Evolutionary conservation across 202 grass and related monocot genomes (phyloP).

Genomic region (Musa balbisiana): DNA sequence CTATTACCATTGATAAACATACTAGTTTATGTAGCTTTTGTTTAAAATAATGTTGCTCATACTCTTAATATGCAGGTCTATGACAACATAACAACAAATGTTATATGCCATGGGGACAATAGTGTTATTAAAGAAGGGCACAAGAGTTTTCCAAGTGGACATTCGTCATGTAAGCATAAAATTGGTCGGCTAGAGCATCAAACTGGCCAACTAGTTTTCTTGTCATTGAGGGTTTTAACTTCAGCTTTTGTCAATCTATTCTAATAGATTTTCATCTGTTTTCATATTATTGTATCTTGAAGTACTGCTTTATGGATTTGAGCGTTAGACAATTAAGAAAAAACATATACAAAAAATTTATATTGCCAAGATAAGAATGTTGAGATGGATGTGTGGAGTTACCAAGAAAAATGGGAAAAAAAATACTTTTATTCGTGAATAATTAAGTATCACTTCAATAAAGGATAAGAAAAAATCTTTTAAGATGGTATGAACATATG

Average conservation of each 20-base stretch:
- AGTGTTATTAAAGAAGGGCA: constrained; percentile 83
- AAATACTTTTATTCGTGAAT: too few species aligned
- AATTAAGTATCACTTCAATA: too few species aligned
- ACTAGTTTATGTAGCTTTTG: neutral
- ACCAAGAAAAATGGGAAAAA: too few species aligned
- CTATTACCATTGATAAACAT: neutral
- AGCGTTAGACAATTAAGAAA: too few species aligned
- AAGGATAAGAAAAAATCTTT: too few species aligned
- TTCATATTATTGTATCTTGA: too few species aligned
- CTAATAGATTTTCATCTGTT: too few species aligned
- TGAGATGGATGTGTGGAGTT: too few species aligned
- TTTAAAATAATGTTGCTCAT: neutral
- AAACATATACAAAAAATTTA: too few species aligned
- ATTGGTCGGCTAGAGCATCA: neutral
- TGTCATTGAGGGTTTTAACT: neutral
- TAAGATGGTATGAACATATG: too few species aligned
- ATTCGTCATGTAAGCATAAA: constrained; percentile 58
- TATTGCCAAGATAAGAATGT: too few species aligned
- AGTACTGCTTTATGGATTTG: too few species aligned
- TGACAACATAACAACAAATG: constrained; percentile 61
- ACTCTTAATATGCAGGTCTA: constrained; percentile 38
- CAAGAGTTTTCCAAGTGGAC: constrained; percentile 90
- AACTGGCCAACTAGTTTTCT: neutral
- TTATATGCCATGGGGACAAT: constrained; percentile 72
- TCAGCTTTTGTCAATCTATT: neutral